These are phyloP conservation scores for Quercus phellos DNA, from an alignment of 331 rosid species.

Conservation along the genomic window DNA sequence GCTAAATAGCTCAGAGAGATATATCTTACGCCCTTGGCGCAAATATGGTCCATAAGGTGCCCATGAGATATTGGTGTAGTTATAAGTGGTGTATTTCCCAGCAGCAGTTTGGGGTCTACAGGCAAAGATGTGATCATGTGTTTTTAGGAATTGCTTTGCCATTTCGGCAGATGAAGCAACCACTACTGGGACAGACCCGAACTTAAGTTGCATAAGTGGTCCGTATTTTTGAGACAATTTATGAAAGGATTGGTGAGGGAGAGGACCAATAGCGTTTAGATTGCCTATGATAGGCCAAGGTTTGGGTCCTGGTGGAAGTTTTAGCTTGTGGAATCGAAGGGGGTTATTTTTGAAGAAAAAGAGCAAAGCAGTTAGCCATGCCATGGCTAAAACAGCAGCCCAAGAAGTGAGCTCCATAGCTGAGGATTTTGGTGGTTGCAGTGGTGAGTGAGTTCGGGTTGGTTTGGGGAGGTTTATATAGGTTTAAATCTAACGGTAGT, in stretches of 20 bases:
- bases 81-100: slow-evolving; percentile 29
- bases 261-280: slow-evolving; percentile 33
- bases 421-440: not conserved
- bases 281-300: slow-evolving; percentile 43
- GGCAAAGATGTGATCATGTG: slow-evolving; percentile 26
- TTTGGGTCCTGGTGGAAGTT: slow-evolving; percentile 33
- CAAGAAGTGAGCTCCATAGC: slow-evolving; percentile 24
- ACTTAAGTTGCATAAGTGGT: slow-evolving; percentile 31
- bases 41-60: slow-evolving; percentile 36
- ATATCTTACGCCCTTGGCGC: slow-evolving; percentile 36
- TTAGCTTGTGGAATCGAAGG: not conserved
- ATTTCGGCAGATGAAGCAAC: slow-evolving; percentile 31
- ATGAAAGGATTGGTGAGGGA: slow-evolving; percentile 41
- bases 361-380: not conserved
- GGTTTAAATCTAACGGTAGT: not conserved
- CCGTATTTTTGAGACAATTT: slow-evolving; percentile 31
- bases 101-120: slow-evolving; percentile 38
- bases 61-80: slow-evolving; percentile 30
- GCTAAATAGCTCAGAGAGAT: slow-evolving; percentile 24
- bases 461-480: not conserved
- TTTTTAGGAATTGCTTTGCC: slow-evolving; percentile 23
- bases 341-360: not conserved
- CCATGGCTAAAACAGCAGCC: not conserved
- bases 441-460: not conserved
- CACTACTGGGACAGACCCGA: slow-evolving; percentile 34